Percentiles rank a stretch among this genome's conserved stretches.
Evolutionary conservation across 768 basidiomycete genomes (phyloP).

Genomic region (Amyloporia xantha): DNA sequence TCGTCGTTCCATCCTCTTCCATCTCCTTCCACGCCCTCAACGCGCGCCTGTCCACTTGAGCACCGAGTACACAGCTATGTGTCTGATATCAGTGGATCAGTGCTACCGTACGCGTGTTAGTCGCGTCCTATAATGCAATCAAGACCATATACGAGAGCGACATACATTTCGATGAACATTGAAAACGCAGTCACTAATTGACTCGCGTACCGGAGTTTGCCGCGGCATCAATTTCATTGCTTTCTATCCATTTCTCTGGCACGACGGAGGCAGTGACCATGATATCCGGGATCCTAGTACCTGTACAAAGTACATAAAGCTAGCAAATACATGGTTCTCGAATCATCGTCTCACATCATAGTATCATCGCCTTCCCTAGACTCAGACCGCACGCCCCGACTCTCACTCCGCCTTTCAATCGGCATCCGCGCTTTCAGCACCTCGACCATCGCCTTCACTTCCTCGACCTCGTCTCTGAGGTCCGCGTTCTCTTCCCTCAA

Average conservation of each 20-base stretch:
- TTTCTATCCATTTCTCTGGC: too few relatives aligned
- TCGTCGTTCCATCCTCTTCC: constrained; percentile 5
- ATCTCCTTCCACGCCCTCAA: constrained; percentile 10
- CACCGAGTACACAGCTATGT: too few relatives aligned
- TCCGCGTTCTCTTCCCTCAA: constrained; percentile 54
- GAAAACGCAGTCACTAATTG: too few relatives aligned
- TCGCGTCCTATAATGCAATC: too few relatives aligned
- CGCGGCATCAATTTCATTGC: too few relatives aligned
- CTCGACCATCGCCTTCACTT: constrained; percentile 67
- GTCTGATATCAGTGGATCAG: too few relatives aligned
- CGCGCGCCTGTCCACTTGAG: too few relatives aligned
- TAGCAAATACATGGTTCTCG: background rate
- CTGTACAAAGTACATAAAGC: background rate
- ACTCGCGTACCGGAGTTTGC: too few relatives aligned
- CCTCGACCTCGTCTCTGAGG: constrained; percentile 51
- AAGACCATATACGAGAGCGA: too few relatives aligned
- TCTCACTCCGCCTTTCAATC: constrained; percentile 38
- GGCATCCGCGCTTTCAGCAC: constrained; percentile 42
- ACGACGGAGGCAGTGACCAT: too few relatives aligned
- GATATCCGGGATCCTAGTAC: background rate
- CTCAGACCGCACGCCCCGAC: constrained; percentile 26
- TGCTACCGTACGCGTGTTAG: too few relatives aligned
- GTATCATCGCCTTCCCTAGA: background rate
- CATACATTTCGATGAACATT: too few relatives aligned
- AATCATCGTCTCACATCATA: background rate